Conservation (phyloP, 1,139 yeast species). For the Arxiozyma slooffiae region DNA sequence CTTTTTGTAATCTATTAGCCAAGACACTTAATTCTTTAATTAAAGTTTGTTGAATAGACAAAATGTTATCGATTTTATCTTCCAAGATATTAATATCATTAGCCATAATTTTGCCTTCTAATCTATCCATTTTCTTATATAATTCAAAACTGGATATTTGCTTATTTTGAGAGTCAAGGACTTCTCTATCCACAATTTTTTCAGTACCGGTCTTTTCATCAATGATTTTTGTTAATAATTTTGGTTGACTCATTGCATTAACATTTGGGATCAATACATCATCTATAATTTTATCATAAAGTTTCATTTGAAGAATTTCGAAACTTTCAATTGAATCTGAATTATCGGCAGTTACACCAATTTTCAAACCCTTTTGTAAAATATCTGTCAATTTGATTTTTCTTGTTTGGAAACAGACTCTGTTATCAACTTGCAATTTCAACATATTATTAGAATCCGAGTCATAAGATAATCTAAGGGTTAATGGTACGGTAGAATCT, state of each 20-base stretch:
- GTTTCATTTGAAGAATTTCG: constrained; percentile 49
- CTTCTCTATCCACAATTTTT: constrained; percentile 23
- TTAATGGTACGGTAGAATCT: constrained; percentile 59
- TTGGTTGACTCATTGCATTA: constrained; percentile 40
- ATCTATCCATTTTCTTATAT: constrained; percentile 26
- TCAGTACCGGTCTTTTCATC: constrained; percentile 27
- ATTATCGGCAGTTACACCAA: constrained; percentile 50
- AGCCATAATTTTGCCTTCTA: constrained; percentile 31
- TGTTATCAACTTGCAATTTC: constrained; percentile 61
- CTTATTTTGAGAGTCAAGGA: constrained; percentile 19
- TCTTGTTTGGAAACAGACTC: constrained; percentile 57
- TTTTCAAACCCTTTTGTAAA: constrained; percentile 17
- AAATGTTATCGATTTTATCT: constrained; percentile 15
- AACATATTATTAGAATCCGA: constrained; percentile 34
- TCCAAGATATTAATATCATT: constrained; percentile 26
- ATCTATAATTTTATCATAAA: constrained; percentile 43
- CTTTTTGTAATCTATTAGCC: constrained; percentile 7
- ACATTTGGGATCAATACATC: constrained; percentile 52
- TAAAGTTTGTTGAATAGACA: constrained; percentile 19
- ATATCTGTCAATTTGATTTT: constrained; percentile 31
- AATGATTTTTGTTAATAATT: constrained; percentile 28
- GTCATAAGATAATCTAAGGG: constrained; percentile 54
- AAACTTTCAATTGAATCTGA: constrained; percentile 39
- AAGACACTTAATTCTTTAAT: constrained; percentile 18
- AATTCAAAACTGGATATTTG: constrained; percentile 23